Percentiles rank a stretch among this genome's conserved stretches.
phyloP scores from a whole-genome alignment of 208 protist species.

The Crithidia fasciculata region DNA sequence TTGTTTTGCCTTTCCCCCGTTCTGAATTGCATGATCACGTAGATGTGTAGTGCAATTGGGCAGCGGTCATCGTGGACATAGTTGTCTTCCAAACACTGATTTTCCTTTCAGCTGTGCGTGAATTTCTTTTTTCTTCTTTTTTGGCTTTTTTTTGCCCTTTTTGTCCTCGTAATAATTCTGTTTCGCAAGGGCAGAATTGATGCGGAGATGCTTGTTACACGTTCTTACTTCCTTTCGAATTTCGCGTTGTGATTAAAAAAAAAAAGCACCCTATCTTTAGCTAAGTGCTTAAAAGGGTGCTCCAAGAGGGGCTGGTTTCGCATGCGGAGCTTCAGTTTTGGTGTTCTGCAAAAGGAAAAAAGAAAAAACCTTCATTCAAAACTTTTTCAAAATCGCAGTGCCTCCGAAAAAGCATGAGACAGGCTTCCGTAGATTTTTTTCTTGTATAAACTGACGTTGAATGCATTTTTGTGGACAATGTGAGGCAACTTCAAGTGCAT shows the following conservation, averaged over 20 bases:
- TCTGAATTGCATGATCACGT: too few relatives aligned
- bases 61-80: background rate
- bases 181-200: slow-evolving; percentile 12
- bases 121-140: slow-evolving; percentile 8
- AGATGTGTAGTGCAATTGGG: too few relatives aligned
- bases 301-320: too few relatives aligned
- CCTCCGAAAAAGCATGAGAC: background rate
- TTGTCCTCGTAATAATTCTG: slow-evolving; percentile 15
- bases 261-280: background rate
- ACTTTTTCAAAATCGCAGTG: background rate
- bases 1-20: too few relatives aligned
- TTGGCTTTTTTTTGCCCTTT: slow-evolving; percentile 15
- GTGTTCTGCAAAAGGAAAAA: background rate
- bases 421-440: background rate
- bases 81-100: background rate
- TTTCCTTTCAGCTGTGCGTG: background rate
- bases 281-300: too few relatives aligned
- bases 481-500: too few relatives aligned
- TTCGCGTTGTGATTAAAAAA: background rate
- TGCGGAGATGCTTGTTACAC: background rate
- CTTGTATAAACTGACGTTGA: background rate
- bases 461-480: background rate
- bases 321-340: background rate
- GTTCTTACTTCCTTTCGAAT: background rate
- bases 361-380: background rate